Base-by-base conservation (phyloP, 495 filamentous ascomycete genomes). In the Ramalina intermedia region DNA sequence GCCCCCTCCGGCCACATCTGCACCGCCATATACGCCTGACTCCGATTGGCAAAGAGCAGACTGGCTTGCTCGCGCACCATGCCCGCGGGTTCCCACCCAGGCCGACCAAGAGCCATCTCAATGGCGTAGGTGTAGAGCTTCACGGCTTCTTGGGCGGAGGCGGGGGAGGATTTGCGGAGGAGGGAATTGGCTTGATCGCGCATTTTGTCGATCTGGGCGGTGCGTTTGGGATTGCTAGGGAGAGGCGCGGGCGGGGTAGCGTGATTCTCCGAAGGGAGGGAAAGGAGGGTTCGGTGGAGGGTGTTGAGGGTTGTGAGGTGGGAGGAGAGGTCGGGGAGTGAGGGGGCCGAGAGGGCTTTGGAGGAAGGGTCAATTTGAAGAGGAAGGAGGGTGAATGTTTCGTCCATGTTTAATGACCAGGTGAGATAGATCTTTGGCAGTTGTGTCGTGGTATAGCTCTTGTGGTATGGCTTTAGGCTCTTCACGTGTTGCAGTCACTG, bases 21-120 rank as follows among this genome's bases (percentile, higher is more conserved):
- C 62, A 80, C 60, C 2, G 73, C 80, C 80, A 96, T 93, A 56
- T 88, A 73, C 52, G 87, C 85, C 75, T 96, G 88, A 42, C 88
- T 88, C 18, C 93, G 76, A 63, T 96, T 95, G 45, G 79, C 74
- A 63, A 84, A 94, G 55, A 96, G 65, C 1, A 71, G 74, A 13
- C 81, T 70, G 17, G 88, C 66, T 64, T 98, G 91, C 54, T 96
- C 91, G 24, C 87, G 68, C 45, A 89, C 81, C 3, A 96, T 68
- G 7, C 77, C 74, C 2, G 74, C 68, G 0, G 90, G 89, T 60
- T 98, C 93, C 91, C 91, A 98, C 1, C 69, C 63, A 2, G 91
- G 90, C 3, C 91, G 72, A 2, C 71, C 72, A 14, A 87, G 62
- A 2, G 85, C 91, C 88, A 96, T 94, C 41, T 89, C 76, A 50